These are phyloP conservation scores for Penicillium sp. DNA, from an alignment of 2,329 filamentous ascomycete species.

Conservation along the genomic window DNA sequence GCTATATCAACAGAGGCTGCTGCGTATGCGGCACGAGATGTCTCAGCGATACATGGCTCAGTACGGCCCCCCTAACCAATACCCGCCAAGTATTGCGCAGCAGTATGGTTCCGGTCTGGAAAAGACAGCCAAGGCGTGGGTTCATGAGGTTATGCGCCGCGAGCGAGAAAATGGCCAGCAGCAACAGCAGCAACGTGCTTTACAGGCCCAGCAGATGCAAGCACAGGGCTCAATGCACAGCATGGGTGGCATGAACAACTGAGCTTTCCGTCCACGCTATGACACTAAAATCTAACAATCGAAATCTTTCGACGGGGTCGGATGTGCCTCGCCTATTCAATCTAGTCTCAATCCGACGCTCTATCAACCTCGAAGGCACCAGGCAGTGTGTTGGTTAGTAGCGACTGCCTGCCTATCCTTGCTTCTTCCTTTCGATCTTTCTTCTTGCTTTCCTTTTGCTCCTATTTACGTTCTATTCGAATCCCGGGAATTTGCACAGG, in stretches of 20 bases:
- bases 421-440: constrained; percentile 11
- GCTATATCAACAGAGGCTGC: constrained; percentile 39
- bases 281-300: neutral
- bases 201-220: constrained; percentile 43
- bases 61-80: constrained; percentile 42
- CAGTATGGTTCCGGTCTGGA: constrained; percentile 42
- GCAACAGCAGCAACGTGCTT: constrained; percentile 32
- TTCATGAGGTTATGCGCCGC: constrained; percentile 41
- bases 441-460: constrained; percentile 4
- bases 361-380: neutral
- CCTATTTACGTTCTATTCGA: constrained; percentile 5
- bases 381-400: constrained; percentile 1
- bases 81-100: constrained; percentile 40
- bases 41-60: constrained; percentile 38
- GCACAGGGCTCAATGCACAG: constrained; percentile 47
- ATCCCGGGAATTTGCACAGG: constrained; percentile 28
- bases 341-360: neutral
- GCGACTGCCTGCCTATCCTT: neutral
- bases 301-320: neutral
- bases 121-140: constrained; percentile 39
- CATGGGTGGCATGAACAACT: constrained; percentile 38
- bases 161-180: constrained; percentile 38
- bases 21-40: constrained; percentile 41
- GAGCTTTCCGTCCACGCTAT: constrained; percentile 11
- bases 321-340: neutral